These are phyloP conservation scores for Rhinocladiella similis DNA, from an alignment of 2,329 filamentous ascomycete species.

Conservation along the genomic window DNA sequence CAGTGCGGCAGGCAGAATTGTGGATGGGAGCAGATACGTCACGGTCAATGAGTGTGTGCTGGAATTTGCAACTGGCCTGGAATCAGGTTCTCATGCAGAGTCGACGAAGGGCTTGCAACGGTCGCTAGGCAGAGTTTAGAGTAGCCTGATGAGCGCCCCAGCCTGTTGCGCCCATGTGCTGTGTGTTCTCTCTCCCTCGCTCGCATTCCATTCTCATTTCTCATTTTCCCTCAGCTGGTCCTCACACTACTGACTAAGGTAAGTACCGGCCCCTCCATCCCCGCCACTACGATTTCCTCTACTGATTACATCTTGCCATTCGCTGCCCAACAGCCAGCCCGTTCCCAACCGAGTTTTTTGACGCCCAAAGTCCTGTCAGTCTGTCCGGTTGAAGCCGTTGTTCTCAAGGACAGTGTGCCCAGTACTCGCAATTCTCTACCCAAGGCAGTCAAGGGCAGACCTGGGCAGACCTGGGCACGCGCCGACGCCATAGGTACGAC, in stretches of 20 bases:
- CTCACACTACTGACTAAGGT: neutral
- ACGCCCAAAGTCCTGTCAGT: neutral
- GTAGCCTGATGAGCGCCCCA: too few species aligned
- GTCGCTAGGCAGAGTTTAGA: neutral
- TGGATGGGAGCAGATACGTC: neutral
- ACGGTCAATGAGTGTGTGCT: neutral
- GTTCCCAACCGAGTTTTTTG: neutral
- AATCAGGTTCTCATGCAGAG: neutral
- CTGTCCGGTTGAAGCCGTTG: neutral
- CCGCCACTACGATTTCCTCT: neutral
- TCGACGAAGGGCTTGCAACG: neutral
- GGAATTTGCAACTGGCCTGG: neutral
- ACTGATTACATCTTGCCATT: neutral
- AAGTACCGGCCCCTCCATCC: neutral
- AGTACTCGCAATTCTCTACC: too few species aligned
- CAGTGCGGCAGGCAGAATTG: neutral
- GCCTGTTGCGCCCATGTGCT: neutral
- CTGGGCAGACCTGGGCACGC: conserved; percentile 3
- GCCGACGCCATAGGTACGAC: conserved; percentile 8
- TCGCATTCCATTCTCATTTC: neutral
- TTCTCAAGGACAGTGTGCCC: neutral
- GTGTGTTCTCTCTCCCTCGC: neutral
- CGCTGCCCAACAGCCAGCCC: neutral
- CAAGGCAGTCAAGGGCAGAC: neutral
- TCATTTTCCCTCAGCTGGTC: neutral